These are phyloP conservation scores for Pseudocohnilembus persalinus DNA, from an alignment of 169 alveolate species.

Conservation along the genomic window DNA sequence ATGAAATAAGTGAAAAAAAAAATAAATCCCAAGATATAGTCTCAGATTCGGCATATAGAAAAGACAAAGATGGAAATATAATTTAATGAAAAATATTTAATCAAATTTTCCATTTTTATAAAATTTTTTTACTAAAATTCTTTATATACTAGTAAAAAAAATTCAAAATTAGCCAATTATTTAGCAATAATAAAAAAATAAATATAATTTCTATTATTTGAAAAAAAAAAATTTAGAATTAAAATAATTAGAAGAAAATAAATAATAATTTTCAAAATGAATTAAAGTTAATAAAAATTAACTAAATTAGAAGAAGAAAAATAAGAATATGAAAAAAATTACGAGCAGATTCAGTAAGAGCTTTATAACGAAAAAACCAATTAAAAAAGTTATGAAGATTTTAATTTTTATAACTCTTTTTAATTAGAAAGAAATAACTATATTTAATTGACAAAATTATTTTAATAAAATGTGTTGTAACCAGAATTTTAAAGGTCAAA, in stretches of 20 bases:
- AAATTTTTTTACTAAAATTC: neutral
- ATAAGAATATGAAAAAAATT: neutral
- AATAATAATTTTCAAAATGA: too few species aligned
- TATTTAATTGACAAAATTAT: too few species aligned
- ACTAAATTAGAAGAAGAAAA: neutral
- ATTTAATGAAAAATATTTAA: too few species aligned
- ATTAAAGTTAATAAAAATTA: too few species aligned
- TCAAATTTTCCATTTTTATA: too few species aligned
- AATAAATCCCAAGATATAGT: neutral
- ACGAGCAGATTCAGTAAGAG: too few species aligned
- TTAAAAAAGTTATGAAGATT: neutral
- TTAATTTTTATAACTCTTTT: too few species aligned
- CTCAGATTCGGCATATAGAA: neutral
- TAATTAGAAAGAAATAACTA: neutral
- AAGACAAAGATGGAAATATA: neutral
- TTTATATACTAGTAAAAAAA: too few species aligned
- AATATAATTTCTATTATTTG: neutral
- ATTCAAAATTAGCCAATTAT: too few species aligned
- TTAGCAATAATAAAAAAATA: too few species aligned
- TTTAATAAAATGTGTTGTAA: neutral
- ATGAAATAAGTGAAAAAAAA: constrained; percentile 15
- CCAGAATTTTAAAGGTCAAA: neutral
- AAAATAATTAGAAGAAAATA: neutral
- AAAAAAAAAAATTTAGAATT: too few species aligned
- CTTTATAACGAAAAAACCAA: too few species aligned